Base-by-base conservation (phyloP, 1,139 yeast genomes). In the Pichia sp. region DNA sequence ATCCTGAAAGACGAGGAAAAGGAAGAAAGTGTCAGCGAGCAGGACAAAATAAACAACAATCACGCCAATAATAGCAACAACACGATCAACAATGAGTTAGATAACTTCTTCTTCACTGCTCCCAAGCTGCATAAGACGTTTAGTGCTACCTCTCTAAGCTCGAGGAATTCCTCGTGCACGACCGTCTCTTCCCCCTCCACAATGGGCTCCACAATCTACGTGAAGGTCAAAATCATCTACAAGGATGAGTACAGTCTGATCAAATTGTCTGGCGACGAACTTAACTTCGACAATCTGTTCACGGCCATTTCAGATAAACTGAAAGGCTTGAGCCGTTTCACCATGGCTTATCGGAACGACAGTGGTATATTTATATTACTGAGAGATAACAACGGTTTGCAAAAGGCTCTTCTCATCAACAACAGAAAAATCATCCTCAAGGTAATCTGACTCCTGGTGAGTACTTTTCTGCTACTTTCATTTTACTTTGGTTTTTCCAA, bases 171-270 rank as follows among this genome's bases (percentile, higher is more conserved):
- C 15, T 52, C 55, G 6, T 16, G 8, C 10, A 30, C 57, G 30
- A 48, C 47, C 11, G 4, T 15, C 11, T 47, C 42, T 7, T 26
- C 41, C 15, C 19, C 44, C 11, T 47, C 52, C 15, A 19, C 15
- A 8, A 10, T 26, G 2, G 6, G 19, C 26, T 8, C 23, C 11
- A 15, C 45, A 31, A 38, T 16, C 5, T 40, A n/a, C 34, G 16
- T 56, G 3, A 56, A 53, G 32, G 30, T 56, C 8, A 62, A 55
- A 51, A 50, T 56, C 2, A 19, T 54, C n/a, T 53, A 57, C 40
- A 58, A 56, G 40, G 58, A 60, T 5, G 65, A 63, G 34, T 60
- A 57, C 26, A 54, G 57, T 11, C 54, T 59, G 26, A 52, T 62
- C 44, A 60, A 59, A 48, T 16, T 62, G 45, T 19, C 47, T 6